Percentiles rank a stretch among this genome's conserved stretches.
Conservation (phyloP, 805 yeast genomes). For the Hanseniaspora valbyensis region DNA sequence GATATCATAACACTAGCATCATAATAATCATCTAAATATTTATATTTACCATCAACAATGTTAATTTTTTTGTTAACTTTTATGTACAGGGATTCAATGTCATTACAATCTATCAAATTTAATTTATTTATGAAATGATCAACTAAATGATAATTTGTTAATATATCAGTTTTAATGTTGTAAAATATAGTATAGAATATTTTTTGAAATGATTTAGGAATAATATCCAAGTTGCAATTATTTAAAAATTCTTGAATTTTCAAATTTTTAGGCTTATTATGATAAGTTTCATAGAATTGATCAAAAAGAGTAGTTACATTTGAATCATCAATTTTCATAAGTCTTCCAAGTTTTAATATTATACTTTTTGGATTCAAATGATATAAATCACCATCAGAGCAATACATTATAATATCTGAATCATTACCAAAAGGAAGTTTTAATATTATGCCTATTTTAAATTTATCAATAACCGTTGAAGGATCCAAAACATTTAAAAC, state of each 20-base stretch:
- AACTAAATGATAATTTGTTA: neutral
- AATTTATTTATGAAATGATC: neutral
- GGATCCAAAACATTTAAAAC: neutral
- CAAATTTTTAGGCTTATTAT: neutral
- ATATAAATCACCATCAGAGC: conserved; percentile 4
- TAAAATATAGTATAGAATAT: neutral
- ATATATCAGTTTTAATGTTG: neutral
- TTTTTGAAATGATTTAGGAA: neutral
- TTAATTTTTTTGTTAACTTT: neutral
- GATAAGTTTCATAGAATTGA: neutral
- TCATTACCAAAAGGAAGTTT: neutral
- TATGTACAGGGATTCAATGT: neutral
- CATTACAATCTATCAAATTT: neutral
- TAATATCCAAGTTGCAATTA: neutral
- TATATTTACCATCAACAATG: no score
- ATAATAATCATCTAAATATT: neutral
- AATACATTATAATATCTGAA: neutral
- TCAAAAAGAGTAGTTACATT: neutral
- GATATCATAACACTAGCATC: neutral
- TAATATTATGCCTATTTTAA: neutral
- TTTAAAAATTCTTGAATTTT: neutral
- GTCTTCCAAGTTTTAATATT: neutral
- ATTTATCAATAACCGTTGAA: neutral
- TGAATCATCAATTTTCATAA: neutral
- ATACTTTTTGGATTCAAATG: neutral